Evolutionary conservation across 331 rosid genomes (phyloP).

Genomic region (Cucumis variabilis): DNA sequence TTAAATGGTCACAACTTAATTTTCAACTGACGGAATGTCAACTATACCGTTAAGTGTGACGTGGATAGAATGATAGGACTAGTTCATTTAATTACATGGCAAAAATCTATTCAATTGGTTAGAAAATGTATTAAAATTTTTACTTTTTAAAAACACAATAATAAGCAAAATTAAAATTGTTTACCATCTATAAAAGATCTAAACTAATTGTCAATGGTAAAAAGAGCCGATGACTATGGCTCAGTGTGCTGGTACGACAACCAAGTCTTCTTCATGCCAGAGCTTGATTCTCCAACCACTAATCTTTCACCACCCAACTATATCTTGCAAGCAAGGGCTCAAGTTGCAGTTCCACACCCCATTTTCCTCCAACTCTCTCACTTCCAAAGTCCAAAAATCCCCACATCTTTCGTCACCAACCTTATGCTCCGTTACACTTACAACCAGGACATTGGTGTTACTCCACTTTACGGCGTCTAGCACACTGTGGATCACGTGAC

Average conservation of each 20-base stretch:
- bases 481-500: slow-evolving; percentile 59
- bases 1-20: no score
- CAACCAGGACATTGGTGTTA: slow-evolving; percentile 37
- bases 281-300: slow-evolving; percentile 62
- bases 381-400: slow-evolving; percentile 74
- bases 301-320: slow-evolving; percentile 49
- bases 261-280: slow-evolving; percentile 76
- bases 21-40: no score
- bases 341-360: slow-evolving; percentile 52
- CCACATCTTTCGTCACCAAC: slow-evolving; percentile 42
- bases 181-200: no score
- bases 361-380: slow-evolving; percentile 83
- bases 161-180: no score
- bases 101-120: no score
- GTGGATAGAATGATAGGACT: no score
- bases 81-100: no score
- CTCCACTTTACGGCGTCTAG: slow-evolving; percentile 21
- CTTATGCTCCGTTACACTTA: slow-evolving; percentile 46
- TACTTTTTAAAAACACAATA: no score
- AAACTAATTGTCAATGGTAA: slow-evolving; percentile 44
- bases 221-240: slow-evolving; percentile 69
- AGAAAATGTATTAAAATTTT: no score
- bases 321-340: slow-evolving; percentile 72
- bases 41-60: no score
- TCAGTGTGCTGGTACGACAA: slow-evolving; percentile 81